phyloP scores from a whole-genome alignment of 805 yeast species.

The Deakozyma indianensis region DNA sequence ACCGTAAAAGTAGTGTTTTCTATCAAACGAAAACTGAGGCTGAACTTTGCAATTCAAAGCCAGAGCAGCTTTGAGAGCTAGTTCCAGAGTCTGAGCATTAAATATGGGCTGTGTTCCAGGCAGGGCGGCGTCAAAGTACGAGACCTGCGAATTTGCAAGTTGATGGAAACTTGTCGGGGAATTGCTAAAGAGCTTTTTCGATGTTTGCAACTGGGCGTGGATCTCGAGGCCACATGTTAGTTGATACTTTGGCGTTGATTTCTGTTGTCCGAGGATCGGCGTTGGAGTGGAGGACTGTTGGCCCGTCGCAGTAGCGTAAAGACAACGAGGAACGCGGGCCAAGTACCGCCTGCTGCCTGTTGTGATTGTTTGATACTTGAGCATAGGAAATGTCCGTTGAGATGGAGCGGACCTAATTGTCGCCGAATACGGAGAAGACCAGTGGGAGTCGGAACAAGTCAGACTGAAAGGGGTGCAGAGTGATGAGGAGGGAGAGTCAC shows the following conservation, averaged over 20 bases:
- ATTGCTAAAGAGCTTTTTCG: slow-evolving; percentile 60
- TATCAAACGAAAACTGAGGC: slow-evolving; percentile 54
- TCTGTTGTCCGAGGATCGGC: background rate
- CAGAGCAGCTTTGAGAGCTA: slow-evolving; percentile 59
- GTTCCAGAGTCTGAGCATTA: slow-evolving; percentile 57
- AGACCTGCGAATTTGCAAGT: slow-evolving; percentile 53
- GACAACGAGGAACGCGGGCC: no score
- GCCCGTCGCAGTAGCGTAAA: no score
- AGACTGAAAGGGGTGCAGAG: no score
- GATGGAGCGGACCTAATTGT: no score
- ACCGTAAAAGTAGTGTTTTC: slow-evolving; percentile 92
- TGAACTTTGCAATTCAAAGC: slow-evolving; percentile 52
- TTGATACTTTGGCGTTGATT: slow-evolving; percentile 11
- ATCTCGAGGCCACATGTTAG: slow-evolving; percentile 85
- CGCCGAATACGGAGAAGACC: no score
- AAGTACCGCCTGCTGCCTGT: no score
- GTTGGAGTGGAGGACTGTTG: no score
- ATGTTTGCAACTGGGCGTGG: slow-evolving; percentile 75
- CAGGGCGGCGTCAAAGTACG: slow-evolving; percentile 69
- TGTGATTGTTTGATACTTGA: no score
- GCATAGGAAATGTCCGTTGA: no score
- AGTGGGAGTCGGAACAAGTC: no score
- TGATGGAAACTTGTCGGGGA: slow-evolving; percentile 22
- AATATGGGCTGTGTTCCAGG: slow-evolving; percentile 88
- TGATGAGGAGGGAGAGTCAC: no score